A percentile compares a stretch with the other conserved stretches of the same genome.
These are phyloP conservation scores for Rosellinia necatrix DNA, from an alignment of 2,329 filamentous ascomycete genomes.

Conservation along the genomic window DNA sequence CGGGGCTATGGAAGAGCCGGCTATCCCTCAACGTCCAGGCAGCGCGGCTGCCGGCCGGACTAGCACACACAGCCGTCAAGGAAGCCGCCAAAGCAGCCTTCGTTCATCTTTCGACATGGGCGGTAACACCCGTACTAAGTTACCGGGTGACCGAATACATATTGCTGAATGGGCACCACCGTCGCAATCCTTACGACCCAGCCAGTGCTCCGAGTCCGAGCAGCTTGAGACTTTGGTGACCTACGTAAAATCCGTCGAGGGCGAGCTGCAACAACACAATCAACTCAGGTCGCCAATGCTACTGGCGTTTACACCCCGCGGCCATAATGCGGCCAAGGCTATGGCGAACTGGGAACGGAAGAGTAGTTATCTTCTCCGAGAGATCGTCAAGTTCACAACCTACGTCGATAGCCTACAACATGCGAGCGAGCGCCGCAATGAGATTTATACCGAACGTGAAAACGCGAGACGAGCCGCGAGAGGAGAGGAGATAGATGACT, in stretches of 20 bases:
- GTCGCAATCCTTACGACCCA: constrained; percentile 86
- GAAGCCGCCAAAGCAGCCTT: constrained; percentile 48
- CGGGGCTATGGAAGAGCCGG: constrained; percentile 55
- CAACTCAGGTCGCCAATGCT: constrained; percentile 85
- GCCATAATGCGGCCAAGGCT: constrained; percentile 78
- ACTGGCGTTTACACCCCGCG: constrained; percentile 83
- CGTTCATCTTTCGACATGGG: constrained; percentile 69
- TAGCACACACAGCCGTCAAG: constrained; percentile 52
- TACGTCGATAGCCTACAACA: constrained; percentile 85
- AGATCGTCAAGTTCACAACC: constrained; percentile 95
- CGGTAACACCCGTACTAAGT: constrained; percentile 62
- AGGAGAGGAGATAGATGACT: constrained; percentile 50
- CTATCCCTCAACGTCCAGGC: constrained; percentile 52
- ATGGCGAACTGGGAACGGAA: constrained; percentile 98
- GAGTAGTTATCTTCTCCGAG: constrained; percentile 84
- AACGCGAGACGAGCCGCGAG: constrained; percentile 54
- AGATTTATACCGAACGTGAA: constrained; percentile 69
- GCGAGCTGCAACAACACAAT: constrained; percentile 85
- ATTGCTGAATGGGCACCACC: constrained; percentile 91
- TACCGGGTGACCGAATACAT: constrained; percentile 82
- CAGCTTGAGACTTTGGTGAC: constrained; percentile 75
- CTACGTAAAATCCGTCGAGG: constrained; percentile 86
- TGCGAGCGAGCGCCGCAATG: constrained; percentile 70
- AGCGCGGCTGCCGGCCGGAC: constrained; percentile 53
- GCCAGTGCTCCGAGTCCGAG: constrained; percentile 75